Evolutionary conservation across 441 rosid species (phyloP), one percentile per base, ranked within the genome.

Genomic region (Eruca vesicaria): DNA sequence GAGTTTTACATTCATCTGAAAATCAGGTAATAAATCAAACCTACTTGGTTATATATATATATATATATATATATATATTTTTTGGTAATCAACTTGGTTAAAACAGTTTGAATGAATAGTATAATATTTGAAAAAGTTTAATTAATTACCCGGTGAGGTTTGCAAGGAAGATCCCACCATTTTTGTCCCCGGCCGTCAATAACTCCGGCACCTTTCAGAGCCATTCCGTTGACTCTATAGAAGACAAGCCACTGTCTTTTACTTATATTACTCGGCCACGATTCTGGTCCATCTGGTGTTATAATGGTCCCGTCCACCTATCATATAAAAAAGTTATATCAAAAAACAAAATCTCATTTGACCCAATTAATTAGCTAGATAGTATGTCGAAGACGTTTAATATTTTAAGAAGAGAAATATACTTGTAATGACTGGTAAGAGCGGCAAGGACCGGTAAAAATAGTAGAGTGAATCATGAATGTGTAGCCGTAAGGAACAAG

Each of bases 81-180:
- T n/a, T n/a, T n/a, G n/a, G n/a, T n/a, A n/a, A n/a, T n/a, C n/a
- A 57, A 28, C 29, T 6, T 7, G 62, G 62, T 26, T 32, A 26
- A n/a, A n/a, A n/a, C n/a, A n/a, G n/a, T n/a, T 14, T 57, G 10
- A 26, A 26, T 26, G 35, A 26, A 14, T 14, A 14, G 61, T 23
- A 20, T 3, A 53, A 53, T 53, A 53, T 53, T 20, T 32, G 29
- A 41, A 66, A 19, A 59, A 43, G 71, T 23, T 20, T 9, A 9
- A 16, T 3, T 53, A 28, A 58, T 23, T 81, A 91, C 98, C 87
- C 84, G 87, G 90, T 95, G 99, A 36, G 97, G 95, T 83, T 95
- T 95, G 78, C 99, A 95, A 56, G 98, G 98, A 66, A 95, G 98
- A 80, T 95, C 88, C 99, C 99, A 95, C 99, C 99, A 95, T 83